These are phyloP conservation scores for Lepiota brunneoincarnata DNA, from an alignment of 768 basidiomycete species.

Conservation along the genomic window DNA sequence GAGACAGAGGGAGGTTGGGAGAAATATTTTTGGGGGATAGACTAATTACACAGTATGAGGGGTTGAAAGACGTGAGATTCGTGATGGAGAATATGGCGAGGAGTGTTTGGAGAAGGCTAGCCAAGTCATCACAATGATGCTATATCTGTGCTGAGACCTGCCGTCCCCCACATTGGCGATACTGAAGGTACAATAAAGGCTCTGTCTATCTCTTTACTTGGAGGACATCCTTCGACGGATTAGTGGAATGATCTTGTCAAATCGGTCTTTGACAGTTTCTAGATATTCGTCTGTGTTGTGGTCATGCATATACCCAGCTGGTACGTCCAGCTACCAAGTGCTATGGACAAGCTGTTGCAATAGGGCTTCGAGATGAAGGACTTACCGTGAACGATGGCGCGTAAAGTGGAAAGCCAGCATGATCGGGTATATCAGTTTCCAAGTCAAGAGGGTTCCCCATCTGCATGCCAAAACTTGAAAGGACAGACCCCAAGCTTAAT, in stretches of 20 bases:
- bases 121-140: too few relatives aligned
- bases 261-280: constrained; percentile 37
- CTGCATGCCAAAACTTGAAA: constrained; percentile 31
- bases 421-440: constrained; percentile 75
- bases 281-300: constrained; percentile 65
- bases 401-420: constrained; percentile 68
- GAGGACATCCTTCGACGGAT: constrained; percentile 22
- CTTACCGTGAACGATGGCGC: constrained; percentile 70
- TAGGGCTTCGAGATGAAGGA: not conserved
- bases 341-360: not conserved
- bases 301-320: constrained; percentile 70
- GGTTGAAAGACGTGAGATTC: constrained; percentile 1
- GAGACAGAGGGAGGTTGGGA: constrained; percentile 8
- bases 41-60: not conserved
- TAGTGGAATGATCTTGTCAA: constrained; percentile 28
- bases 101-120: not conserved
- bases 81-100: constrained; percentile 4
- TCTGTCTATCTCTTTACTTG: not conserved
- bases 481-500: not conserved
- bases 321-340: constrained; percentile 57
- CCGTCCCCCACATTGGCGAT: too few relatives aligned
- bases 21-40: constrained; percentile 3
- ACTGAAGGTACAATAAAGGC: too few relatives aligned
- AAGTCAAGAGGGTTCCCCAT: constrained; percentile 49
- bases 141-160: too few relatives aligned